A percentile compares a stretch with the other conserved stretches of the same genome.
Evolutionary conservation across 495 filamentous ascomycete species (phyloP).

Genomic region (Evernia prunastri): DNA sequence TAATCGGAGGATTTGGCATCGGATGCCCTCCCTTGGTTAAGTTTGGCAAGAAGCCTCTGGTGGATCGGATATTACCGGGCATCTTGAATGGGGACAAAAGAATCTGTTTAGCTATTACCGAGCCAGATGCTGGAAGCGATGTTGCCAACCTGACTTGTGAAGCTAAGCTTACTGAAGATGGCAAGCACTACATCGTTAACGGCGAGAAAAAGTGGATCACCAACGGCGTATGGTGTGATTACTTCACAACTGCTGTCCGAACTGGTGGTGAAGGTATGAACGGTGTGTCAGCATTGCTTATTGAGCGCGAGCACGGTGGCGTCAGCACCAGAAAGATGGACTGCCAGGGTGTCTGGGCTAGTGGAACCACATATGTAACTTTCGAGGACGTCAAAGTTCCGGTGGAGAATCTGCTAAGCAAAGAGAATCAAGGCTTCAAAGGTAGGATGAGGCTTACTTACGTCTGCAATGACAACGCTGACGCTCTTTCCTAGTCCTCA

Average conservation of each 20-base stretch:
- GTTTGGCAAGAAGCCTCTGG: constrained; percentile 82
- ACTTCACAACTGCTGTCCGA: constrained; percentile 94
- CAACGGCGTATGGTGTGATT: constrained; percentile 93
- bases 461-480: constrained; percentile 17
- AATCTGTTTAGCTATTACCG: constrained; percentile 84
- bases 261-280: constrained; percentile 84
- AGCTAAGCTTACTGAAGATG: constrained; percentile 85
- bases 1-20: constrained; percentile 92
- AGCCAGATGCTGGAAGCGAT: constrained; percentile 77
- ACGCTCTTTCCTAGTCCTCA: constrained; percentile 53
- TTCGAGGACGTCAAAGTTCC: constrained; percentile 99
- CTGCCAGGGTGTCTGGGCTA: constrained; percentile 94
- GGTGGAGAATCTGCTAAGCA: constrained; percentile 94
- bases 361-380: constrained; percentile 92
- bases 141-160: constrained; percentile 94
- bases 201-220: constrained; percentile 99
- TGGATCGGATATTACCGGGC: constrained; percentile 75
- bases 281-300: constrained; percentile 81
- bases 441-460: constrained; percentile 33
- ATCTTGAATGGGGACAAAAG: constrained; percentile 90
- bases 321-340: constrained; percentile 94
- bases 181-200: constrained; percentile 99
- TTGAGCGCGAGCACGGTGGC: constrained; percentile 71
- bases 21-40: constrained; percentile 87
- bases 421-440: constrained; percentile 98